Base-by-base conservation (phyloP, 2,329 filamentous ascomycete species). In the Microsporum audouinii region DNA sequence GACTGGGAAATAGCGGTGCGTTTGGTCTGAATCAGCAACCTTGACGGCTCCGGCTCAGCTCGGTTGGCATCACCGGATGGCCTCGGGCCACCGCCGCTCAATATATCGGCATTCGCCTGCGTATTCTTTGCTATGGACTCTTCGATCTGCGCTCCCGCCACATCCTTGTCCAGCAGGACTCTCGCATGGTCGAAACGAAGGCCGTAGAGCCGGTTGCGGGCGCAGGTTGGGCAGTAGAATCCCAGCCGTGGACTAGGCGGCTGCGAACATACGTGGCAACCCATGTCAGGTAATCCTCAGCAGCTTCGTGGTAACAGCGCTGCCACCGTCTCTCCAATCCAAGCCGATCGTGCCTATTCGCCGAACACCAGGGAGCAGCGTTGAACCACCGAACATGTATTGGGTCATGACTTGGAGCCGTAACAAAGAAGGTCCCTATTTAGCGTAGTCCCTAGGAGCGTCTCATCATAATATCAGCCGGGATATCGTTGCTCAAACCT, bases 181-280 rank as follows among this genome's bases (percentile, higher is more conserved):
- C 77, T 77, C 59, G 84, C 79, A 66, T 83, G 79, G 63, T 83
- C 81, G 63, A 89, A 71, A 55, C 87, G 85, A 29, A 78, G 74
- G 39, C 83, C 81, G 71, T 90, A 90, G 34, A 89, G 77, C 58
- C 77, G 76, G 67, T 87, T 89, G 58, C 87, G 82, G 55, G 84
- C 86, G 75, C 89, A 88, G 56, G 86, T 82, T 31, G 82, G 77
- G 71, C 88, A 91, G 67, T 88, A 77, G 67, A 88, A 87, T 10
- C 83, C 83, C 60, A 85, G 73, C 68, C 77, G 80, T 81, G 78
- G 72, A 77, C 68, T 76, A 71, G 68, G 82, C 78, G 72, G 78
- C 76, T 76, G 73, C 65, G 71, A 74, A 72, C 87, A 90, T 71
- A 88, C 82, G 71, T 84, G 80, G 77, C 87, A 90, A 70, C 82